Conservation (phyloP, 176 grass and related monocot genomes). For the Aegilops bicornis region DNA sequence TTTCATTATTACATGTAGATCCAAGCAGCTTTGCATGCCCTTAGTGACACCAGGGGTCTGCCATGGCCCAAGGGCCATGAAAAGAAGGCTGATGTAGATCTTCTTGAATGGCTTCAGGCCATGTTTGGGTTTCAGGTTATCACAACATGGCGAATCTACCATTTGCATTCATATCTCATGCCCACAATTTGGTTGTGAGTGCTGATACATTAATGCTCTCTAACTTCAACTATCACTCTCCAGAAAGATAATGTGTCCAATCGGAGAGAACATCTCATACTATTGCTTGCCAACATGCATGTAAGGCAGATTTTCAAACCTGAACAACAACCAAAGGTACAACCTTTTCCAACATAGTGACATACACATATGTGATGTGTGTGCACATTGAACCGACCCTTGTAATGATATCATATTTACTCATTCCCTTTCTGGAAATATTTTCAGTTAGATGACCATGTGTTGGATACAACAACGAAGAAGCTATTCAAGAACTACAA, state of each 20-base stretch:
- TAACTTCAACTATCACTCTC: conserved; percentile 13
- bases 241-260: no score
- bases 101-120: conserved; percentile 94
- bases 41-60: conserved; percentile 85
- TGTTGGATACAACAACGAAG: conserved; percentile 67
- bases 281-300: conserved; percentile 89
- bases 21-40: conserved; percentile 69
- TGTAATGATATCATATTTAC: no score
- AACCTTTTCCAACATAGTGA: not conserved
- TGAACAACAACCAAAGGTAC: conserved; percentile 83
- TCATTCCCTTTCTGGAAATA: no score
- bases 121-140: conserved; percentile 98
- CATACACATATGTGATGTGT: no score
- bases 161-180: not conserved
- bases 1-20: conserved; percentile 39
- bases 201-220: not conserved
- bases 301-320: conserved; percentile 63
- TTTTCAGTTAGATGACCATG: conserved; percentile 55
- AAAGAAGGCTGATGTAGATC: conserved; percentile 66
- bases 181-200: not conserved
- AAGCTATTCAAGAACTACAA: conserved; percentile 94
- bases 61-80: conserved; percentile 80
- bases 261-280: conserved; percentile 90
- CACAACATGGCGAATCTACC: not conserved
- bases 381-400: no score